These are phyloP conservation scores for Mycena latifolia DNA, from an alignment of 768 basidiomycete species.

Conservation along the genomic window DNA sequence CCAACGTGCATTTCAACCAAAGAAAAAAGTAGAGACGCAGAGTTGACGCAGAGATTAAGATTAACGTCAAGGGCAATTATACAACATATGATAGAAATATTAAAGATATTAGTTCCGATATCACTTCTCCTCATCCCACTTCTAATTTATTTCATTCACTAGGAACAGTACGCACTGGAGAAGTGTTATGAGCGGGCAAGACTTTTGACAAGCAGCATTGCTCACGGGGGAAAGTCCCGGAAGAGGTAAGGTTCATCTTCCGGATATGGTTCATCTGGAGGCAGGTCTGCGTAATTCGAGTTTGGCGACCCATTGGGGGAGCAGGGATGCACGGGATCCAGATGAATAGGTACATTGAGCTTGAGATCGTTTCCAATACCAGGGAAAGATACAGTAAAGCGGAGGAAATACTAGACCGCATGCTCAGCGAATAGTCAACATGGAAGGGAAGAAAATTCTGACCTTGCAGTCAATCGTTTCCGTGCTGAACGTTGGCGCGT, in stretches of 20 bases:
- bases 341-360: slow-evolving; percentile 25
- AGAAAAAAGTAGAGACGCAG: no score
- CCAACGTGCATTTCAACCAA: no score
- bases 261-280: slow-evolving; percentile 18
- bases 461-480: slow-evolving; percentile 35
- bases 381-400: slow-evolving; percentile 16
- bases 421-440: not conserved
- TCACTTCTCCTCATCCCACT: no score
- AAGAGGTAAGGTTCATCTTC: not conserved
- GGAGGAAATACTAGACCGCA: not conserved
- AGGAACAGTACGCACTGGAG: not conserved
- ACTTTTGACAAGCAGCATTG: no score
- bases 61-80: no score
- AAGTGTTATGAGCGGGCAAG: no score
- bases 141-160: not conserved
- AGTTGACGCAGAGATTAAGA: no score
- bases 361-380: slow-evolving; percentile 30
- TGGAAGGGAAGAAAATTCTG: not conserved
- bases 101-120: no score
- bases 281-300: slow-evolving; percentile 32
- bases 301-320: not conserved
- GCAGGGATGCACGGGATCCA: slow-evolving; percentile 26
- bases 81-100: no score
- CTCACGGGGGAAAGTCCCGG: slow-evolving; percentile 24
- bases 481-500: slow-evolving; percentile 30